phyloP scores from a whole-genome alignment of 2,329 filamentous ascomycete genomes.

The Epichloe gansuensis region DNA sequence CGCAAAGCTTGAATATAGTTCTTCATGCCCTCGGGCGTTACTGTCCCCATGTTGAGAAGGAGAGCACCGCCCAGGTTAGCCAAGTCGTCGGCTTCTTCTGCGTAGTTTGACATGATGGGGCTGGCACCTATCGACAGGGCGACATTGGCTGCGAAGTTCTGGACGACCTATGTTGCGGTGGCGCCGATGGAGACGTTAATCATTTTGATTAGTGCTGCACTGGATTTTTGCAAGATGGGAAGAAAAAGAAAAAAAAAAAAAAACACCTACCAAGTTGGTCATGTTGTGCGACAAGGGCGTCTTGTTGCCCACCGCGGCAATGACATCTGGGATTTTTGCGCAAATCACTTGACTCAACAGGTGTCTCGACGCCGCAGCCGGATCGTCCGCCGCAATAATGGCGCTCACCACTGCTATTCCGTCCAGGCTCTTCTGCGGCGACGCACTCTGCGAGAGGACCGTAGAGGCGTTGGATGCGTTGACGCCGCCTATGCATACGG shows the following conservation, averaged over 20 bases:
- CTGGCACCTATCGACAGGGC: slow-evolving; percentile 74
- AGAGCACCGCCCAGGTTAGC: slow-evolving; percentile 63
- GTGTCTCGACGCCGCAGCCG: slow-evolving; percentile 47
- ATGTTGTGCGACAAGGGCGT: slow-evolving; percentile 86
- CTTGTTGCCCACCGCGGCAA: slow-evolving; percentile 47
- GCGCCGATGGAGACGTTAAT: no score
- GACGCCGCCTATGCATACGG: slow-evolving; percentile 84
- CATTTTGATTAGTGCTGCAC: no score
- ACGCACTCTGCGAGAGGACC: slow-evolving; percentile 54
- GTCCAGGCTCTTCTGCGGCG: slow-evolving; percentile 49
- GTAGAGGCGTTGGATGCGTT: slow-evolving; percentile 63
- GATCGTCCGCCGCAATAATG: slow-evolving; percentile 62
- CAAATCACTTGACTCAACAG: slow-evolving; percentile 37
- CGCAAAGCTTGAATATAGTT: slow-evolving; percentile 63
- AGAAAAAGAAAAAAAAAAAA: no score
- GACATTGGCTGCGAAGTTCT: slow-evolving; percentile 89
- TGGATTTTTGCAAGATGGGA: no score
- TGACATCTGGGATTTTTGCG: slow-evolving; percentile 37
- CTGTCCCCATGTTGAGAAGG: slow-evolving; percentile 91
- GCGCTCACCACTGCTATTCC: slow-evolving; percentile 85
- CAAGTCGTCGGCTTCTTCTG: slow-evolving; percentile 71
- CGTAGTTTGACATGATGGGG: slow-evolving; percentile 89
- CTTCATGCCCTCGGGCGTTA: slow-evolving; percentile 59
- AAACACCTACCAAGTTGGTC: slow-evolving; percentile 61
- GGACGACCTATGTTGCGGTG: slow-evolving; percentile 47